A percentile compares a stretch with the other conserved stretches of the same genome.
Evolutionary conservation across 352 stramenopile species (phyloP).

Genomic region (Elongisporangium anandrum): DNA sequence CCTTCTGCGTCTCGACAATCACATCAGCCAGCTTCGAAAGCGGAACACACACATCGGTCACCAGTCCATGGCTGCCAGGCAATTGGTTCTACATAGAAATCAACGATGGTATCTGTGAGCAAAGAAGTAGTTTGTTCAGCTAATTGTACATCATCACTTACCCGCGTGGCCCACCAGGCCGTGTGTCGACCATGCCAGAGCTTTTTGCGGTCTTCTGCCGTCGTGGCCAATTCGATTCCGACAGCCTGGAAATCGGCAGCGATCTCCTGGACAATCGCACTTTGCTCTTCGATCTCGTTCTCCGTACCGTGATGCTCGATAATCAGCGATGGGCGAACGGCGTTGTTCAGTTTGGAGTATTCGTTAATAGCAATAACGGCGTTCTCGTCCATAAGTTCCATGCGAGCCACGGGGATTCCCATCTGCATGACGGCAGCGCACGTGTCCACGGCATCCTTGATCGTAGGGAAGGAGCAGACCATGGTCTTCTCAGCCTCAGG

Average conservation of each 20-base stretch:
- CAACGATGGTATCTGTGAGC: background rate
- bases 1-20: conserved; percentile 88
- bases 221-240: conserved; percentile 66
- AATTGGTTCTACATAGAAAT: conserved; percentile 34
- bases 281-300: conserved; percentile 80
- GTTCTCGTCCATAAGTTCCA: conserved; percentile 80
- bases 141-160: too few species aligned
- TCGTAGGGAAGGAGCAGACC: conserved; percentile 88
- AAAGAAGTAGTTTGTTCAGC: too few species aligned
- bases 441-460: conserved; percentile 77
- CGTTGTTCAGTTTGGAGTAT: conserved; percentile 67
- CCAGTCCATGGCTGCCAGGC: conserved; percentile 67
- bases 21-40: conserved; percentile 90
- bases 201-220: conserved; percentile 57
- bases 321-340: conserved; percentile 87
- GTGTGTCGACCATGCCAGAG: conserved; percentile 75
- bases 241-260: conserved; percentile 68
- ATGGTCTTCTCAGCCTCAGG: conserved; percentile 85
- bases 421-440: conserved; percentile 76
- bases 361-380: conserved; percentile 67
- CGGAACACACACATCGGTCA: conserved; percentile 96
- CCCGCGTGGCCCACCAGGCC: conserved; percentile 73
- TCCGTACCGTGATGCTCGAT: conserved; percentile 89
- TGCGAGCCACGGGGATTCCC: conserved; percentile 76
- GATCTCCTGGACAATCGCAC: conserved; percentile 72